phyloP scores from a whole-genome alignment of 176 grass and related monocot species.

The Tillandsia fasciculata region DNA sequence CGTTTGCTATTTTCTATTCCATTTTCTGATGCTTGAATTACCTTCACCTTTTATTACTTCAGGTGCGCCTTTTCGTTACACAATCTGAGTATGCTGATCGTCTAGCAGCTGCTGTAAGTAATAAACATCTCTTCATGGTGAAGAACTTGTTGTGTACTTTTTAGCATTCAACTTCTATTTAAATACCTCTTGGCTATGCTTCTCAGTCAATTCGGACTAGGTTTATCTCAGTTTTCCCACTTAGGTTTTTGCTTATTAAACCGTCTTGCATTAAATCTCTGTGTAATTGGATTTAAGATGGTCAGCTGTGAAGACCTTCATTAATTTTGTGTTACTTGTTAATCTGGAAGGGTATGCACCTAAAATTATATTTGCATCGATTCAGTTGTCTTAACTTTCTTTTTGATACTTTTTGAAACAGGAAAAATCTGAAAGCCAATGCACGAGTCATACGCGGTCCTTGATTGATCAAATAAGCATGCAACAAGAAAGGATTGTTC shows the following conservation, averaged over 20 bases:
- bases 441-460: conserved; percentile 48
- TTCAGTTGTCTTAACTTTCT: background rate
- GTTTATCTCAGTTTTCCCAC: background rate
- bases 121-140: background rate
- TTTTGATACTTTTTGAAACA: conserved; percentile 27
- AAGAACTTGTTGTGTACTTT: conserved; percentile 3
- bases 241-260: background rate
- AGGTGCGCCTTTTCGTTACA: conserved; percentile 73
- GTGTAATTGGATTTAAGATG: background rate
- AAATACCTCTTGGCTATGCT: background rate
- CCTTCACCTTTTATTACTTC: conserved; percentile 8
- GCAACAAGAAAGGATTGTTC: conserved; percentile 83
- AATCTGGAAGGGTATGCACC: background rate
- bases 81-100: conserved; percentile 78
- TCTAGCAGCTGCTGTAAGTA: conserved; percentile 53
- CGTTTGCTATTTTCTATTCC: background rate
- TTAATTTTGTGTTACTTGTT: background rate
- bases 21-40: conserved; percentile 5
- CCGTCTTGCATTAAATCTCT: background rate
- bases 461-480: conserved; percentile 84
- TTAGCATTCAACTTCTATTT: background rate
- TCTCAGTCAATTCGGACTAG: background rate
- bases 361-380: background rate
- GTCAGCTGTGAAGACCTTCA: background rate
- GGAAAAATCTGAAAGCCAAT: conserved; percentile 73